Conservation (phyloP, 345 rosid species). For the Turnera subulata region DNA sequence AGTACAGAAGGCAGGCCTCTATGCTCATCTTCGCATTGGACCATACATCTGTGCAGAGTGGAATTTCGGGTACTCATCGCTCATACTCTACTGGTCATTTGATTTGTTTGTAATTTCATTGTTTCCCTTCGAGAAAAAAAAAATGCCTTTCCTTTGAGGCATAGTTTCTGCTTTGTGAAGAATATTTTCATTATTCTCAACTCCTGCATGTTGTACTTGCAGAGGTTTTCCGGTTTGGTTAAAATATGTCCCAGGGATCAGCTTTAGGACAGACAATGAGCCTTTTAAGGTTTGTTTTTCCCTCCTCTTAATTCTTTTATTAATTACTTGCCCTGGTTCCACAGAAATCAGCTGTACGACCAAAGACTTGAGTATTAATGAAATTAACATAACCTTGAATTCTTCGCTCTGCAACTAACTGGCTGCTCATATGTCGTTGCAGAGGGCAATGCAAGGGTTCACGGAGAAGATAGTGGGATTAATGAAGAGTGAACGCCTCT, state of each 20-base stretch:
- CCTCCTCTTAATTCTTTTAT: background rate
- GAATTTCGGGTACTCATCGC: constrained; percentile 97
- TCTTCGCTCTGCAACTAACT: background rate
- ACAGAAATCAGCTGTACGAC: constrained; percentile 1
- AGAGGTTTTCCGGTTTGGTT: constrained; percentile 99
- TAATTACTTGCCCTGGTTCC: background rate
- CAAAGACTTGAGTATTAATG: constrained; percentile 6
- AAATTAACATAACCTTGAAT: constrained; percentile 8
- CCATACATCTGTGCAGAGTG: constrained; percentile 99
- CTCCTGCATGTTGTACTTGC: constrained; percentile 22
- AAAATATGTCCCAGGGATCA: constrained; percentile 96
- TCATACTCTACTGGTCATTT: too few relatives aligned
- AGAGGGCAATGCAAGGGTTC: constrained; percentile 95
- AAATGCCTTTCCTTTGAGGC: too few relatives aligned
- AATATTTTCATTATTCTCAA: background rate
- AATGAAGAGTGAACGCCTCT: constrained; percentile 93
- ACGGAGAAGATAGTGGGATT: constrained; percentile 88
- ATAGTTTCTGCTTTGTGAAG: background rate
- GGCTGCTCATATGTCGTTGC: constrained; percentile 22
- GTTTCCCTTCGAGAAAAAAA: constrained; percentile 17
- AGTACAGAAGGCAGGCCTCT: constrained; percentile 78
- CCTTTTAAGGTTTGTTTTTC: constrained; percentile 79
- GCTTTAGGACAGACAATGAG: constrained; percentile 98
- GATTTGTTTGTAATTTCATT: too few relatives aligned
- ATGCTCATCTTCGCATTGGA: constrained; percentile 95